These are phyloP conservation scores for Aureobasidium lini DNA, from an alignment of 2,329 filamentous ascomycete genomes.

Conservation along the genomic window DNA sequence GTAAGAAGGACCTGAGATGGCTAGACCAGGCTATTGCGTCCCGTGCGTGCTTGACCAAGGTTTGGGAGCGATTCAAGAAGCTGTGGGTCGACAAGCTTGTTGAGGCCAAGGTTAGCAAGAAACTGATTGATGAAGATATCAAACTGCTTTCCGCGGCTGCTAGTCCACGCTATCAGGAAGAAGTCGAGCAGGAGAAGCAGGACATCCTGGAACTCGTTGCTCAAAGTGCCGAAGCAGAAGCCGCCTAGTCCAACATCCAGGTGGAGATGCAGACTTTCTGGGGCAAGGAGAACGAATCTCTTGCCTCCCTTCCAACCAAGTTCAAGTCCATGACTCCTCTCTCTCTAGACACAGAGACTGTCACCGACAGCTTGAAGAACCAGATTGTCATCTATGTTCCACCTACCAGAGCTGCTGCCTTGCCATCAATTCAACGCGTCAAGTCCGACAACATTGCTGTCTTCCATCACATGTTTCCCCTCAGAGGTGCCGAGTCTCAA, in stretches of 20 bases:
- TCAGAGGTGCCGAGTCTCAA: not conserved
- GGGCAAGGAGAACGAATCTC: not conserved
- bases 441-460: not conserved
- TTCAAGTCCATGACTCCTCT: not conserved
- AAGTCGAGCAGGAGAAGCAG: not conserved
- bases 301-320: not conserved
- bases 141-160: not conserved
- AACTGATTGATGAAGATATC: not conserved
- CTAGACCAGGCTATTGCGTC: not conserved
- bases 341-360: not conserved
- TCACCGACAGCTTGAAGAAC: not conserved
- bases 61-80: not conserved
- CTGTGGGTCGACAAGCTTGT: not conserved
- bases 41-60: not conserved
- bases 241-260: not conserved
- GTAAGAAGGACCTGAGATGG: not conserved
- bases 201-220: not conserved
- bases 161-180: not conserved
- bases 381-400: not conserved
- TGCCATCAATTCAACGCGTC: not conserved
- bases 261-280: not conserved
- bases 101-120: not conserved
- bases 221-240: not conserved
- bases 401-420: not conserved
- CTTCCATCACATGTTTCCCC: not conserved